Evolutionary conservation across 1,284 basidiomycete genomes (phyloP), one percentile per base, ranked within the genome.

Genomic region (Pseudozyma thailandica): DNA sequence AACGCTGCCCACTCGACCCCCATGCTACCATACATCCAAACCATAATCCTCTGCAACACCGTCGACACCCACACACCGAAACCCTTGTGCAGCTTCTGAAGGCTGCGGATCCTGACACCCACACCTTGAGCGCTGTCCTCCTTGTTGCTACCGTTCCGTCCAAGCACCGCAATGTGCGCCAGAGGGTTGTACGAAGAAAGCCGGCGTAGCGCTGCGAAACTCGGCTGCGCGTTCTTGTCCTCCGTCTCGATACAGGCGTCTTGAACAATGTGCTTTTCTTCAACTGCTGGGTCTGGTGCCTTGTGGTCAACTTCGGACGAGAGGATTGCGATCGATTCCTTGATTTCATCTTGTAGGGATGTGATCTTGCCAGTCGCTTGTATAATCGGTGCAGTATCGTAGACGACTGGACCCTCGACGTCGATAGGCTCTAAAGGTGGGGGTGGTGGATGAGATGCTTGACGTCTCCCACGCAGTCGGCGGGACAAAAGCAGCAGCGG

Each of bases 1-100:
- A 62, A 62, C 16, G 60, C 60, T 1, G 44, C 43, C 21, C 41
- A 20, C 21, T 62, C 52, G 12, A 62, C 53, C 9, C 60, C 60
- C 49, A 62, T 37, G 6, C 51, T 28, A 26, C 60, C 53, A 20
- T 42, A 62, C 26, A 51, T 13, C 1, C 42, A 62, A 18, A 62
- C 20, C 52, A 56, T 62, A 31, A 62, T 56, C 16, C 44, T 30
- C 18, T 52, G 60, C 1, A 62, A 39, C 4, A 62, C 7, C 13
- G 37, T 18, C 1, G 52, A 55, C 6, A 62, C 38, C 44, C 53
- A 51, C 23, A 43, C 25, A 1, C 60, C 60, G 18, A 55, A 56
- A 2, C 60, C 53, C 2, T 33, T 62, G 26, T 56, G 59, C 18
- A 54, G 26, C 20, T 45, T 30, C 10, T 35, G 28, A 10, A 60